Evolutionary conservation across 1,284 basidiomycete genomes (phyloP).

Genomic region (Ceratobasidium papillatum): DNA sequence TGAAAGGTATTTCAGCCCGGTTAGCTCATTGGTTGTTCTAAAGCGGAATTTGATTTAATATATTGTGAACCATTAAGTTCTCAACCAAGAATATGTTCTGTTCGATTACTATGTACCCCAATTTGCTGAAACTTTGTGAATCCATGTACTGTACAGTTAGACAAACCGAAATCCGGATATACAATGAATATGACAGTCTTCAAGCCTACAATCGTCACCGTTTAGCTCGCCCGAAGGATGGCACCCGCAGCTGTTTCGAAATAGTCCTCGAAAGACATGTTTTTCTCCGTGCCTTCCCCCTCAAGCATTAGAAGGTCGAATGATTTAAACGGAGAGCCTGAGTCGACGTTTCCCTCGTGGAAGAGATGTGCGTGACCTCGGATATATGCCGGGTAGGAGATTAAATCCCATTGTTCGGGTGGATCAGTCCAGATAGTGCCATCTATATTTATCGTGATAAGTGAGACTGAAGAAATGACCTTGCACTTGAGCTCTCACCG

Average conservation of each 20-base stretch:
- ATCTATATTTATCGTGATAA: neutral
- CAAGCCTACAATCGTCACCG: too few species aligned
- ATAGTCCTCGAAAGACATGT: slow-evolving; percentile 13
- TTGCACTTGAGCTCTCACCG: neutral
- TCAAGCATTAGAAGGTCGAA: neutral
- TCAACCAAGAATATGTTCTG: too few species aligned
- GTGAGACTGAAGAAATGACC: neutral
- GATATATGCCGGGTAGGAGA: slow-evolving; percentile 93
- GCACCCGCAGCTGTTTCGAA: neutral
- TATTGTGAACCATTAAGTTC: too few species aligned
- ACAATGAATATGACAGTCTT: neutral
- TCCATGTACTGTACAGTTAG: too few species aligned
- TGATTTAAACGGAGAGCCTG: slow-evolving; percentile 55
- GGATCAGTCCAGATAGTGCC: neutral
- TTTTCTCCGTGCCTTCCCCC: slow-evolving; percentile 13
- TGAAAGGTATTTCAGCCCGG: too few species aligned
- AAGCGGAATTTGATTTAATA: too few species aligned
- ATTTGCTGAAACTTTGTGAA: too few species aligned
- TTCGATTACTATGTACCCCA: too few species aligned
- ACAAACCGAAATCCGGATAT: too few species aligned
- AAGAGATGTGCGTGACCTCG: slow-evolving; percentile 83
- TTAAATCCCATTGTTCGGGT: slow-evolving; percentile 76
- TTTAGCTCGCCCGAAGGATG: neutral
- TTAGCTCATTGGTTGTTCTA: too few species aligned
- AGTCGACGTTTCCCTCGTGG: slow-evolving; percentile 75